Percentiles rank a stretch among this genome's conserved stretches.
These are phyloP conservation scores for Inonotus hispidus DNA, from an alignment of 1,284 basidiomycete genomes.

Conservation along the genomic window DNA sequence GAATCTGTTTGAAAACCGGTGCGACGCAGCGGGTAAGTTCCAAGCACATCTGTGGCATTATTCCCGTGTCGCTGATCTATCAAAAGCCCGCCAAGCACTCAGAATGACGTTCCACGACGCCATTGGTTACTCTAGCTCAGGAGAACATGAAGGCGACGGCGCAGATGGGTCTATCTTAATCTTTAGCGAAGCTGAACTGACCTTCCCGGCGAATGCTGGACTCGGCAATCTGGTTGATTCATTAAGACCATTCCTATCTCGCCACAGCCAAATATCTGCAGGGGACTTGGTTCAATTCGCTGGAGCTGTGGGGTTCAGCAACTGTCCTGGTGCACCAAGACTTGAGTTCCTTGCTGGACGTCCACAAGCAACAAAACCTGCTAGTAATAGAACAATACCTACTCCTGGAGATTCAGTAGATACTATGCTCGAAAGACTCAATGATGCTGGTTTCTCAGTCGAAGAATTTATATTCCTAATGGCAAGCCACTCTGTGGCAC, in stretches of 20 bases:
- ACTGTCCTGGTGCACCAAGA: conserved; percentile 21
- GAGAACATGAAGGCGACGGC: conserved; percentile 15
- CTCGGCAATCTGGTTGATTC: conserved; percentile 13
- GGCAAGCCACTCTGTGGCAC: conserved; percentile 20
- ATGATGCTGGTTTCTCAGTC: conserved; percentile 19
- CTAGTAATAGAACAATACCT: conserved; percentile 16
- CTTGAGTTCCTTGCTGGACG: conserved; percentile 21
- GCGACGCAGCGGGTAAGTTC: conserved; percentile 18
- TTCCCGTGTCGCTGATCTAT: neutral
- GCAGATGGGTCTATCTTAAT: conserved; percentile 21
- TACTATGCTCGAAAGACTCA: conserved; percentile 17
- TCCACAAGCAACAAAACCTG: conserved; percentile 19
- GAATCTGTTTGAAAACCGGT: conserved; percentile 17
- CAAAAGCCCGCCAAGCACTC: conserved; percentile 14
- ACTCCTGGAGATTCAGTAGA: conserved; percentile 13
- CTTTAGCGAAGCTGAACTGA: conserved; percentile 17
- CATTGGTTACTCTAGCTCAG: conserved; percentile 17
- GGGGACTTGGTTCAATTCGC: conserved; percentile 23
- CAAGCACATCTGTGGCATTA: neutral
- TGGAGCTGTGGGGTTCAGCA: conserved; percentile 20
- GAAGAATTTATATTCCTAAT: conserved; percentile 19
- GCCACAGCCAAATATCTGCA: conserved; percentile 15
- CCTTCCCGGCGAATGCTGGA: conserved; percentile 15
- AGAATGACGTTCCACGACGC: conserved; percentile 21
- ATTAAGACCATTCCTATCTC: conserved; percentile 13